Evolutionary conservation across 2,329 filamentous ascomycete species (phyloP).

Genomic region (Fusarium xyrophilum): DNA sequence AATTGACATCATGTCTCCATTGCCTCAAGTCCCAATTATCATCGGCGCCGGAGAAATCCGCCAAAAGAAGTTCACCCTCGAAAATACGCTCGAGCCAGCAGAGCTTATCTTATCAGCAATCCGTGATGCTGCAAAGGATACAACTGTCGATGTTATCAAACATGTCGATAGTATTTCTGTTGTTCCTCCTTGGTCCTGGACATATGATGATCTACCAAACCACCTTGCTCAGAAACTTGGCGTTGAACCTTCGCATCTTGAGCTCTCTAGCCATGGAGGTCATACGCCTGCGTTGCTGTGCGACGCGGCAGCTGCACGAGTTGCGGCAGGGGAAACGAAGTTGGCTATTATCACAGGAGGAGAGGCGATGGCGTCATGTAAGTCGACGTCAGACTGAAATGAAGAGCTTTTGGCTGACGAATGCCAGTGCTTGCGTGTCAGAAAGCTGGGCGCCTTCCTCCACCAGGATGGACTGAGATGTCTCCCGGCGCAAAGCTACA

Average conservation of each 20-base stretch:
- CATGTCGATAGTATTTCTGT: constrained; percentile 63
- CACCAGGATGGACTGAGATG: constrained; percentile 64
- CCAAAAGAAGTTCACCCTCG: constrained; percentile 56
- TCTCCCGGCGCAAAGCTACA: constrained; percentile 55
- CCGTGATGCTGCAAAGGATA: constrained; percentile 57
- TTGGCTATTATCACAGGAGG: constrained; percentile 68
- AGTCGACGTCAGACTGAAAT: neutral
- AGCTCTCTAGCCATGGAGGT: constrained; percentile 66
- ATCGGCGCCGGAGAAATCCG: constrained; percentile 69
- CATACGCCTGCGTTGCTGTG: constrained; percentile 67
- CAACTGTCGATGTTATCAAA: constrained; percentile 32
- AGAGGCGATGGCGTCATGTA: constrained; percentile 68
- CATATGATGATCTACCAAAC: constrained; percentile 64
- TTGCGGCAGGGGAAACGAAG: constrained; percentile 60
- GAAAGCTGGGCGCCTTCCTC: constrained; percentile 50
- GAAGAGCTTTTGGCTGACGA: neutral
- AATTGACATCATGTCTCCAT: neutral
- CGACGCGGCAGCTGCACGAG: constrained; percentile 67
- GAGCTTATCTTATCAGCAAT: constrained; percentile 66
- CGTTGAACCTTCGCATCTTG: constrained; percentile 54
- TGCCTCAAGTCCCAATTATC: constrained; percentile 55
- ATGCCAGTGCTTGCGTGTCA: constrained; percentile 45
- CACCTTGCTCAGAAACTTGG: constrained; percentile 59
- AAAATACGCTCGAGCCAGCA: constrained; percentile 64
- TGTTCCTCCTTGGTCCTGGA: constrained; percentile 71